Percentiles rank a stretch among this genome's conserved stretches.
Conservation (phyloP, 1,284 basidiomycete genomes). For the Phylloboletellus chloephorus region DNA sequence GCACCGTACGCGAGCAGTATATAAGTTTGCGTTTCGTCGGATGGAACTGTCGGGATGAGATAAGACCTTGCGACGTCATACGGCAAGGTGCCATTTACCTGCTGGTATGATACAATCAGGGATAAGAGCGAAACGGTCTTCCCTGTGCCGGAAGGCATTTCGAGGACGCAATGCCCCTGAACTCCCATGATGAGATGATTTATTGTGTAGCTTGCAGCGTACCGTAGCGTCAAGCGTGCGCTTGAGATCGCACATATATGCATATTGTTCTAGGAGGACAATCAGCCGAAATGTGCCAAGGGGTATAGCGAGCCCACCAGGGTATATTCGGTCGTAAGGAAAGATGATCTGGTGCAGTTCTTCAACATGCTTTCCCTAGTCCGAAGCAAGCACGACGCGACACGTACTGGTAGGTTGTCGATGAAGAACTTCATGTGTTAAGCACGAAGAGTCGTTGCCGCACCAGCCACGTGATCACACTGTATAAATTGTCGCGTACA, state of each 20-base stretch:
- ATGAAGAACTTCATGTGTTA: conserved; percentile 99
- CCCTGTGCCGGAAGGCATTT: conserved; percentile 99
- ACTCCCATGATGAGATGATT: not conserved
- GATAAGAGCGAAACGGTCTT: conserved; percentile 97
- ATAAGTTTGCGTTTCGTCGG: conserved; percentile 91
- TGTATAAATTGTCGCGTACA: too few relatives aligned
- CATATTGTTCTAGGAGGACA: conserved; percentile 78
- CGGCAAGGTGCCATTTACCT: conserved; percentile 46
- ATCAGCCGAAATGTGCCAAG: conserved; percentile 8
- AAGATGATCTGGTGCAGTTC: conserved; percentile 65
- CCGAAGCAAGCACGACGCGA: conserved; percentile 12
- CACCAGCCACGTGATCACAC: too few relatives aligned
- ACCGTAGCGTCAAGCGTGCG: conserved; percentile 90
- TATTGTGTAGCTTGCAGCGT: conserved; percentile 8
- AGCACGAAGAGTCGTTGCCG: too few relatives aligned
- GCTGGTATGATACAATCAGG: conserved; percentile 96
- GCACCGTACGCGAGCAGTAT: conserved; percentile 99
- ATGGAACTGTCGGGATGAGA: conserved; percentile 61
- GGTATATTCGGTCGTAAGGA: conserved; percentile 88
- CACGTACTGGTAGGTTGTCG: conserved; percentile 80
- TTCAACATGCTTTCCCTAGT: not conserved
- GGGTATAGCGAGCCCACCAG: conserved; percentile 44
- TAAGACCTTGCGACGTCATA: conserved; percentile 1
- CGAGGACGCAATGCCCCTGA: conserved; percentile 96
- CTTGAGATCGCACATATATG: conserved; percentile 99